phyloP scores from a whole-genome alignment of 2,329 filamentous ascomycete species.

The Orbilia oligospora region DNA sequence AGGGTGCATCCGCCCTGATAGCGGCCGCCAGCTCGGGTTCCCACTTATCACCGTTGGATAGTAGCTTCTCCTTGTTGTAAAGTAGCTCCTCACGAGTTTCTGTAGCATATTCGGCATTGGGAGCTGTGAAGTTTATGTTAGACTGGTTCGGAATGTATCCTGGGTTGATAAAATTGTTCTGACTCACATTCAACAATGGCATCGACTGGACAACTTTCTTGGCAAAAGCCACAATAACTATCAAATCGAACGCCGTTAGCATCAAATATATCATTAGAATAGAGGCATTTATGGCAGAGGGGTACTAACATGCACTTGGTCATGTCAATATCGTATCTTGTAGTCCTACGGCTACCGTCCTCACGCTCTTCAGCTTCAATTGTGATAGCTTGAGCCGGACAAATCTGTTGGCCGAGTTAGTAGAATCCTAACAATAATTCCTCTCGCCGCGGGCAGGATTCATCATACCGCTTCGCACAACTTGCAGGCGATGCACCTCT shows the following conservation, averaged over 20 bases:
- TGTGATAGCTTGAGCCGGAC: conserved; percentile 97
- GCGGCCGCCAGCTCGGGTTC: conserved; percentile 95
- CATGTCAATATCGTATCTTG: conserved; percentile 99
- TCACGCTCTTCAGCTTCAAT: conserved; percentile 99
- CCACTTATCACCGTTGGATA: conserved; percentile 94
- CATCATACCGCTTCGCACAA: conserved; percentile 85
- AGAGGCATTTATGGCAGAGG: neutral
- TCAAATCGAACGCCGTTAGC: conserved; percentile 12
- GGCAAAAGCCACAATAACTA: conserved; percentile 75
- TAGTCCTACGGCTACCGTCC: conserved; percentile 94
- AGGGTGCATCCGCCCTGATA: conserved; percentile 93
- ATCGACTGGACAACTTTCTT: conserved; percentile 98
- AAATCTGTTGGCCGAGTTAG: conserved; percentile 73
- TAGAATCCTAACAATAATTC: neutral
- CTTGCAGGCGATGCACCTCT: conserved; percentile 99
- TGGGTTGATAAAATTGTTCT: conserved; percentile 10
- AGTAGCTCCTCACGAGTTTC: conserved; percentile 91
- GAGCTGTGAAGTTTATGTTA: conserved; percentile 69
- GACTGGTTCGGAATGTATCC: conserved; percentile 12
- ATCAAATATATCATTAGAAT: neutral
- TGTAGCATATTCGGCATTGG: conserved; percentile 81
- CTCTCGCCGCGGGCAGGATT: neutral
- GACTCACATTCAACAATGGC: conserved; percentile 82
- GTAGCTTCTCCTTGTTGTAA: conserved; percentile 97
- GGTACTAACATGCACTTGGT: conserved; percentile 86